Conservation (phyloP, 768 basidiomycete species). For the Albatrellus ellisii region DNA sequence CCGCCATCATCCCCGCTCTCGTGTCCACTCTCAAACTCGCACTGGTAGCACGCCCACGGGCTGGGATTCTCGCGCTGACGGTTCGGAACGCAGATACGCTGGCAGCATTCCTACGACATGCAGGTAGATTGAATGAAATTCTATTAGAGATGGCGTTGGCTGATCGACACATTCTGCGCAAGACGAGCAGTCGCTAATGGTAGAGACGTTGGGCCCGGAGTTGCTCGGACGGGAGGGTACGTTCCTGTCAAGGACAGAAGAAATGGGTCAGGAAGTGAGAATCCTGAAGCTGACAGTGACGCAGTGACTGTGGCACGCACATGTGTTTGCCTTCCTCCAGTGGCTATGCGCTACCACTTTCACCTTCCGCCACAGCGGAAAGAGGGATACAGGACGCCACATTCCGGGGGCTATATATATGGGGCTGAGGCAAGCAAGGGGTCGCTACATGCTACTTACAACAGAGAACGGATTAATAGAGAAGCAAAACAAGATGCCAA, state of each 20-base stretch:
- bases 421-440: too few species aligned
- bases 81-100: conserved; percentile 8
- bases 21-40: conserved; percentile 10
- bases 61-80: conserved; percentile 10
- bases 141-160: neutral
- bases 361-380: too few species aligned
- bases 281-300: neutral
- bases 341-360: too few species aligned
- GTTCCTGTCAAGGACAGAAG: neutral
- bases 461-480: too few species aligned
- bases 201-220: neutral
- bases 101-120: conserved; percentile 4
- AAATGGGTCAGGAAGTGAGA: neutral
- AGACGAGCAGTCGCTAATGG: neutral
- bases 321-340: too few species aligned
- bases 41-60: conserved; percentile 1
- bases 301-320: too few species aligned
- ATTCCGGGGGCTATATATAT: too few species aligned
- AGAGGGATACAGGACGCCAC: too few species aligned
- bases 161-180: conserved; percentile 1
- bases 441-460: too few species aligned
- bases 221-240: neutral
- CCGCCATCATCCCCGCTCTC: conserved; percentile 10
- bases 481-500: too few species aligned
- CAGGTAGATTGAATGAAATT: conserved; percentile 3